Conservation (phyloP, 2,329 filamentous ascomycete species). For the Claviceps sp. region DNA sequence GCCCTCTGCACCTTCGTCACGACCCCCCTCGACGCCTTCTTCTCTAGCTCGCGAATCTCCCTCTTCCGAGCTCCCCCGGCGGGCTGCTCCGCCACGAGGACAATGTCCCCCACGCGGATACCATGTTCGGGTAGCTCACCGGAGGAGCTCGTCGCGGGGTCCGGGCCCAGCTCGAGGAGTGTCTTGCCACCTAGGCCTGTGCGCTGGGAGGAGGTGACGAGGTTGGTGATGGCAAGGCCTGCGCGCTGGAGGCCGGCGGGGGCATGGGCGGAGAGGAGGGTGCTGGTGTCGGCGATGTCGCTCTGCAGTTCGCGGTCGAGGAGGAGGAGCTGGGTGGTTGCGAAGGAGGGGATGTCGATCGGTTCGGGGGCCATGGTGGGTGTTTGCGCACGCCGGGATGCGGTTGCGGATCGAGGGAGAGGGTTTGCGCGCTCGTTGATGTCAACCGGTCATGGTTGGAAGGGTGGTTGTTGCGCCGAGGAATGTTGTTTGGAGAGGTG, state of each 20-base stretch:
- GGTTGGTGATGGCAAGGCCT: constrained; percentile 66
- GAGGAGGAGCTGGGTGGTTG: constrained; percentile 54
- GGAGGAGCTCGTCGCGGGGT: constrained; percentile 47
- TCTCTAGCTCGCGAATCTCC: constrained; percentile 57
- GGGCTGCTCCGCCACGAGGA: constrained; percentile 62
- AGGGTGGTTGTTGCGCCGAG: too few relatives aligned
- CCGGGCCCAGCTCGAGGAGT: constrained; percentile 65
- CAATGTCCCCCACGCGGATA: constrained; percentile 63
- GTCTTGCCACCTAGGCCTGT: constrained; percentile 88
- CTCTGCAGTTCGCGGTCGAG: constrained; percentile 58
- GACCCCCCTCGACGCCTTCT: constrained; percentile 55
- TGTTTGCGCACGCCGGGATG: too few relatives aligned
- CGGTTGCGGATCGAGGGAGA: too few relatives aligned
- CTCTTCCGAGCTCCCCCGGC: constrained; percentile 58
- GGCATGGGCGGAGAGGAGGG: constrained; percentile 52
- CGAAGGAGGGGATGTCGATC: constrained; percentile 56
- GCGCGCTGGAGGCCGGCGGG: constrained; percentile 59
- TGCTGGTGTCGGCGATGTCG: constrained; percentile 57
- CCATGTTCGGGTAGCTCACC: constrained; percentile 60
- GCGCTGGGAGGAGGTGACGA: constrained; percentile 59
- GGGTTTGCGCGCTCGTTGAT: too few relatives aligned
- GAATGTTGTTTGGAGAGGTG: too few relatives aligned
- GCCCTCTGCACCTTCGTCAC: constrained; percentile 49
- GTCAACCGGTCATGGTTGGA: too few relatives aligned
- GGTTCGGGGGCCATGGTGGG: constrained; percentile 22